These are phyloP conservation scores for Euphorbia pulcherrima DNA, from an alignment of 345 rosid species.

Conservation along the genomic window DNA sequence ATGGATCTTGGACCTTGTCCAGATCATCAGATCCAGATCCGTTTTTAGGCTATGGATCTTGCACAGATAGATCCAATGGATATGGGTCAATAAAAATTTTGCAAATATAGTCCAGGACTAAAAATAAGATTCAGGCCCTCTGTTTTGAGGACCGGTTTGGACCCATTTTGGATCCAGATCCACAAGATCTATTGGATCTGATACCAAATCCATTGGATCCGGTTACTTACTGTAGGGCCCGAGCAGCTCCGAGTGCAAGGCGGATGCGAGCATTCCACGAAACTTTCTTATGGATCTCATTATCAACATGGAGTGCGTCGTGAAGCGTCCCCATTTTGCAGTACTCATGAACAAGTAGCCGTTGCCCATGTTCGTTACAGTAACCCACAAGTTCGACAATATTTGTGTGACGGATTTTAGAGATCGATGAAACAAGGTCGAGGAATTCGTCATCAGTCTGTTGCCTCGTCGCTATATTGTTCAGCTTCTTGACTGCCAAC, in stretches of 20 bases:
- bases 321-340: conserved; percentile 63
- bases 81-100: too few species aligned
- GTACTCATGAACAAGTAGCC: conserved; percentile 64
- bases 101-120: too few species aligned
- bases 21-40: too few species aligned
- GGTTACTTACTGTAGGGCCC: conserved; percentile 81
- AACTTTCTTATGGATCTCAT: conserved; percentile 52
- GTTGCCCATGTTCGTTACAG: conserved; percentile 76
- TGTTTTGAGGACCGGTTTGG: too few species aligned
- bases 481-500: conserved; percentile 81
- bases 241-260: conserved; percentile 80
- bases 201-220: too few species aligned
- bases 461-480: conserved; percentile 37
- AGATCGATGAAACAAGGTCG: conserved; percentile 46
- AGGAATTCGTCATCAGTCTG: conserved; percentile 61
- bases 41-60: too few species aligned
- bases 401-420: conserved; percentile 59
- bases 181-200: too few species aligned
- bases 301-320: conserved; percentile 72
- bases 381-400: conserved; percentile 74
- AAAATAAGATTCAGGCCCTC: too few species aligned
- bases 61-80: too few species aligned
- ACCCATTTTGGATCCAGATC: too few species aligned
- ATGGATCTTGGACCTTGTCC: too few species aligned
- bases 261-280: conserved; percentile 71